phyloP scores from a whole-genome alignment of 1,284 basidiomycete genomes.

The Bjerkandera adusta region DNA sequence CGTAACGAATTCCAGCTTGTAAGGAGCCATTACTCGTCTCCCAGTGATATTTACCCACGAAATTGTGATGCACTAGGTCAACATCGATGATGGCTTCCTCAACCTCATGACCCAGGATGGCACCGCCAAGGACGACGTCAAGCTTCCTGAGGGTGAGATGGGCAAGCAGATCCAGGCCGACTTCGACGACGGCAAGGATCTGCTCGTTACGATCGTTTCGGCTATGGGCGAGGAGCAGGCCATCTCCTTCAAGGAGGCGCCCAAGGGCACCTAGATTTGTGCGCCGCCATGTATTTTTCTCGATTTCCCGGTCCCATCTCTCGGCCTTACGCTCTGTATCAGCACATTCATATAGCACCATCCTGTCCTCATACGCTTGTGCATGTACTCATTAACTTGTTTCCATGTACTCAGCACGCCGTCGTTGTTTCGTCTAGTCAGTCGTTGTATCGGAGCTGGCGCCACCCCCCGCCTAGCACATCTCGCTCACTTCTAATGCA shows the following conservation, averaged over 20 bases:
- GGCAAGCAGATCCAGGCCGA: slow-evolving; percentile 72
- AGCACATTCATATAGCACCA: slow-evolving; percentile 11
- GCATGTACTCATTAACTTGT: slow-evolving; percentile 15
- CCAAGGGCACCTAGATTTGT: slow-evolving; percentile 46
- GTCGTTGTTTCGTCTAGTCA: slow-evolving; percentile 12
- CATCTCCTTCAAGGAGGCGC: slow-evolving; percentile 84
- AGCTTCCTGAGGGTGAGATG: slow-evolving; percentile 84
- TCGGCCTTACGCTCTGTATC: slow-evolving; percentile 1
- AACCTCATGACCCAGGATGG: slow-evolving; percentile 93
- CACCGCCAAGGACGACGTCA: slow-evolving; percentile 91
- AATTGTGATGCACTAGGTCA: slow-evolving; percentile 58
- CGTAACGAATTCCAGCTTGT: slow-evolving; percentile 94
- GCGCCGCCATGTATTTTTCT: slow-evolving; percentile 11
- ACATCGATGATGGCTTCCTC: slow-evolving; percentile 90
- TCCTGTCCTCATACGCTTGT: slow-evolving; percentile 9
- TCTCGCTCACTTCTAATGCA: too few species aligned
- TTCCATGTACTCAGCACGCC: slow-evolving; percentile 14
- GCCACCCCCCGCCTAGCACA: slow-evolving; percentile 6
- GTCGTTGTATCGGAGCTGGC: slow-evolving; percentile 11
- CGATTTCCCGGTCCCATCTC: slow-evolving; percentile 5
- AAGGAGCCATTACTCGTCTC: slow-evolving; percentile 26
- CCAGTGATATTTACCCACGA: neutral
- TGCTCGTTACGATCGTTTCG: slow-evolving; percentile 85
- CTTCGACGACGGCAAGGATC: slow-evolving; percentile 89
- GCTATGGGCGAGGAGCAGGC: slow-evolving; percentile 95